Conservation (phyloP, 2,329 filamentous ascomycete species). For the Colletotrichum gloeosporioides region DNA sequence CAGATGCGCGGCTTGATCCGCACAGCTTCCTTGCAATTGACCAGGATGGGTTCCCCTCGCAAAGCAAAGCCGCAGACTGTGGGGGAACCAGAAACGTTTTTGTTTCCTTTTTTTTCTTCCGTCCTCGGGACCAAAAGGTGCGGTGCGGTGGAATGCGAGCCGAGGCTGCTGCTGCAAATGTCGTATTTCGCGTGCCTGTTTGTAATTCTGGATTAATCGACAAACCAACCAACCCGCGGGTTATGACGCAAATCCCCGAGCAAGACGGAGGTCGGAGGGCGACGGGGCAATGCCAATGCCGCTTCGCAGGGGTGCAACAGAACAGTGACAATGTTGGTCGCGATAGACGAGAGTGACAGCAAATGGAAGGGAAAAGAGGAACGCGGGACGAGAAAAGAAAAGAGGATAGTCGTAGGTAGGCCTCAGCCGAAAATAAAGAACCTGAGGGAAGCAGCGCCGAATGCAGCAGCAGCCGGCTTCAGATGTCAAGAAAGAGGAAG, state of each 20-base stretch:
- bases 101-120: background rate
- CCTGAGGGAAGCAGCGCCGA: background rate
- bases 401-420: background rate
- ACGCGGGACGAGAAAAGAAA: background rate
- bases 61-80: background rate
- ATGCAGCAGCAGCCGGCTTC: background rate
- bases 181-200: background rate
- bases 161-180: background rate
- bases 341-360: background rate
- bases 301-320: background rate
- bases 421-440: background rate
- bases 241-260: background rate
- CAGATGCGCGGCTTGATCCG: conserved; percentile 6
- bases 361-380: background rate
- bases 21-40: conserved; percentile 7
- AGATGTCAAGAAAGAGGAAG: background rate
- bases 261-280: background rate
- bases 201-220: background rate
- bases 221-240: background rate
- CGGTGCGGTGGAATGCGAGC: background rate
- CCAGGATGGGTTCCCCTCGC: background rate
- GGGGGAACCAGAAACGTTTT: background rate
- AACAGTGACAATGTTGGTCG: background rate
- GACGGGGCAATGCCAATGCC: background rate
- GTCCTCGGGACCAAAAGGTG: background rate